Conservation (phyloP, 148 eudicot species). For the Fagopyrum tataricum region DNA sequence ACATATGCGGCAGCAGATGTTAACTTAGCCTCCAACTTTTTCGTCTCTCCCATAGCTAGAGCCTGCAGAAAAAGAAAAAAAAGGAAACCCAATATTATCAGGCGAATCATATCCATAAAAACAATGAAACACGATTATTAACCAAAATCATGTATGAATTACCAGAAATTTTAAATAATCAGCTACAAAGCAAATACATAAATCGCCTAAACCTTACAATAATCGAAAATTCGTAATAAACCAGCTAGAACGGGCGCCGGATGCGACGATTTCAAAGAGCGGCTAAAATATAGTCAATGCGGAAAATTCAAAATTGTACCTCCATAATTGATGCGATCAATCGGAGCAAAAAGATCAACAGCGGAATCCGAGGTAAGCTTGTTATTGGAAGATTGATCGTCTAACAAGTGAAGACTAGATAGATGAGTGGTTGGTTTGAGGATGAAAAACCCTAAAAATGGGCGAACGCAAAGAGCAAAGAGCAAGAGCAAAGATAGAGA, state of each 20-base stretch:
- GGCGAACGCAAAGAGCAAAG: neutral
- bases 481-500: neutral
- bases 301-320: slow-evolving; percentile 18
- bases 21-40: slow-evolving; percentile 48
- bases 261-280: neutral
- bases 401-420: neutral
- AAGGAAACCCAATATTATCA: neutral
- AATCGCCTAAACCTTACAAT: too few species aligned
- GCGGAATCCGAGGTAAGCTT: neutral
- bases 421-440: neutral
- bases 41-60: slow-evolving; percentile 34
- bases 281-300: slow-evolving; percentile 4
- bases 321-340: slow-evolving; percentile 17
- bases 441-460: slow-evolving; percentile 27
- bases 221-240: too few species aligned
- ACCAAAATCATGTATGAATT: neutral
- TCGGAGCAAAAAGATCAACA: neutral
- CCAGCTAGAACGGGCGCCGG: neutral
- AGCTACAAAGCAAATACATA: neutral
- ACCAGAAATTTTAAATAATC: neutral
- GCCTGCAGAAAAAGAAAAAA: slow-evolving; percentile 13
- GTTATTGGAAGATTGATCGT: neutral
- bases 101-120: neutral
- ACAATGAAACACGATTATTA: neutral
- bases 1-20: slow-evolving; percentile 80